Evolutionary conservation across 306 rosid genomes (phyloP), one percentile per base, ranked within the genome.

Genomic region (Ormosia emarginata): DNA sequence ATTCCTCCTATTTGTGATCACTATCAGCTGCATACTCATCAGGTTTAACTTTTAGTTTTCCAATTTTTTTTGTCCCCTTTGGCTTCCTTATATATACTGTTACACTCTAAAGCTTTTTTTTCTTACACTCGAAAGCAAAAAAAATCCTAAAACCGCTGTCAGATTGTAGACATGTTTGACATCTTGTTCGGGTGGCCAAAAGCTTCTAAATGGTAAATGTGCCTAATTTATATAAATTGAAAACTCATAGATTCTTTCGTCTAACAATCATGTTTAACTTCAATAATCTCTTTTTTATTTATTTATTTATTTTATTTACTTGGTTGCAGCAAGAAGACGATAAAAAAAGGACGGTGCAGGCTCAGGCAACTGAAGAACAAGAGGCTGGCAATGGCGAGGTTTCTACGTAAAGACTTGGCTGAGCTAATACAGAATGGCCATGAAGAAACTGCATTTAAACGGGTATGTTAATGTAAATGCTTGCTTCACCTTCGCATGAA

Each of bases 151-250:
- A 24, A 24, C 24, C 24, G 24, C 24, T 24, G 0, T 24, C 24
- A 24, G 0, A 61, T 18, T 18, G 3, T 14, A 81, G 75, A 71
- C 86, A 92, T 91, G 97, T 88, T 93, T 66, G 83, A 76, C 71
- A 8, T 84, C 83, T 77, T 89, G 12, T 89, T 89, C 50, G 97
- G 97, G 1, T 93, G 95, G 97, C 50, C 91, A 30, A 91, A 90
- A 47, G 94, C 92, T 81, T 91, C 92, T 0, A 91, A 84, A 81
- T 93, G 97, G 97, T 93, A 63, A 30, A 33, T 61, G 5, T 32
- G 3, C 0, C 24, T 24, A 24, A 24, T 24, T 24, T 24, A 24
- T 24, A 24, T 24, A 24, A 24, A 24, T 24, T 24, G 24, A 24
- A 24, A 24, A 24, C 24, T 24, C 24, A 24, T 24, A 24, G 5